These are phyloP conservation scores for Cyclotella kingstonii DNA, from an alignment of 108 stramenopile species.

Conservation along the genomic window DNA sequence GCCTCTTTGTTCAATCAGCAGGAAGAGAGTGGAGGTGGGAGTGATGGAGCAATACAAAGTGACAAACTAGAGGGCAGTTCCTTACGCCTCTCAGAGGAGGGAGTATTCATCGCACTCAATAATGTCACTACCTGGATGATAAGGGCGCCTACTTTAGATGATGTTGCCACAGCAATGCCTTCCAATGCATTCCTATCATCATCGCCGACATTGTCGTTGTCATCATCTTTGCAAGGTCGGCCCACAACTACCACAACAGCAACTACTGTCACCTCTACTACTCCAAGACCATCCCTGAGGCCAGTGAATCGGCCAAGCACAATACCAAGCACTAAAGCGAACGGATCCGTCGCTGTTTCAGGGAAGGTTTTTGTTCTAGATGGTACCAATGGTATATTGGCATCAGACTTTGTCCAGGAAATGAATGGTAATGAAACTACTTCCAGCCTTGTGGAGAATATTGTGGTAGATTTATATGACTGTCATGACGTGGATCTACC, in stretches of 20 bases:
- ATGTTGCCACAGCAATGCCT: too few species aligned
- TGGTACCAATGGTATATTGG: background rate
- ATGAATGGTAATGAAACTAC: background rate
- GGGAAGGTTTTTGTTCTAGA: slow-evolving; percentile 9
- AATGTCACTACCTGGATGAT: slow-evolving; percentile 29
- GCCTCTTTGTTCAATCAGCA: too few species aligned
- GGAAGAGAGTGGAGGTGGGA: slow-evolving; percentile 4
- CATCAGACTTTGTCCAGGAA: too few species aligned
- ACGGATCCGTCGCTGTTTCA: slow-evolving; percentile 3
- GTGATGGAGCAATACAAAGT: background rate
- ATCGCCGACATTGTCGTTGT: too few species aligned
- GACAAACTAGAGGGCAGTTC: slow-evolving; percentile 13
- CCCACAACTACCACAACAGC: background rate
- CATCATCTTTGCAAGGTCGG: too few species aligned
- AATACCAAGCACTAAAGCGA: background rate
- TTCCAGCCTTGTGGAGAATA: slow-evolving; percentile 3
- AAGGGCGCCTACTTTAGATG: slow-evolving; percentile 3
- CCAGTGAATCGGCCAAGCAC: background rate
- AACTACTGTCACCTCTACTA: background rate
- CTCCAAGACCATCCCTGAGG: background rate
- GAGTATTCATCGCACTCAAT: slow-evolving; percentile 9
- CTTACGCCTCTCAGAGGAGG: slow-evolving; percentile 6
- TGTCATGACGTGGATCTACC: slow-evolving; percentile 8
- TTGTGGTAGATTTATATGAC: slow-evolving; percentile 39
- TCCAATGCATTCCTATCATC: too few species aligned